Percentiles rank a stretch among this genome's conserved stretches.
Conservation (phyloP, 2,329 filamentous ascomycete species). For the Aspergillus tanneri region DNA sequence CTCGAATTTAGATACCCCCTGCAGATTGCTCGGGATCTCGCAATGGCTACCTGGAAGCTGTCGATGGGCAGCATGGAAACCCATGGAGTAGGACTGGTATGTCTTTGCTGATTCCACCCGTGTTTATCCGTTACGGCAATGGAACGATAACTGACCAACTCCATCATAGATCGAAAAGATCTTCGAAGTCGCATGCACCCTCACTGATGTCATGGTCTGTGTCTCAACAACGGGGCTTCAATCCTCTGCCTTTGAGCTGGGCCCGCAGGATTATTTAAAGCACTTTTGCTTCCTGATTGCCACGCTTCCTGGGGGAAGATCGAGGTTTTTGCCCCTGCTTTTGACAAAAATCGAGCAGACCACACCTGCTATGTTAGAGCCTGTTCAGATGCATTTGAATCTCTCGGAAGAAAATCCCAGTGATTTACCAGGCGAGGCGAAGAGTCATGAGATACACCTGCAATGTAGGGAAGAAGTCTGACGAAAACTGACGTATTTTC, state of each 20-base stretch:
- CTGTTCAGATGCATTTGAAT: constrained; percentile 22
- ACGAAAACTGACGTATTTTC: no score
- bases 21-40: constrained; percentile 61
- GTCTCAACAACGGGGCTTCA: constrained; percentile 60
- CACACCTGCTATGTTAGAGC: constrained; percentile 49
- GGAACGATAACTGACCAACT: background rate
- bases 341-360: constrained; percentile 73
- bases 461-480: no score
- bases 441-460: background rate
- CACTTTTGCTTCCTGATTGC: constrained; percentile 67
- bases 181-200: constrained; percentile 70
- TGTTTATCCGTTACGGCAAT: no score
- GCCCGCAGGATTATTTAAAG: constrained; percentile 71
- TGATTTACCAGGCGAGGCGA: background rate
- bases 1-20: constrained; percentile 64
- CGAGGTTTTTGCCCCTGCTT: constrained; percentile 74
- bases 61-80: constrained; percentile 71
- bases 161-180: constrained; percentile 77
- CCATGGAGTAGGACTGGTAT: constrained; percentile 69
- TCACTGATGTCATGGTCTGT: constrained; percentile 70
- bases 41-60: constrained; percentile 68
- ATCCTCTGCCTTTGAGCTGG: constrained; percentile 61
- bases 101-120: constrained; percentile 22
- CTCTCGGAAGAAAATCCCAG: no score
- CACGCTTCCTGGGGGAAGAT: constrained; percentile 70